Conservation (phyloP, 371 early-diverging fungal species). For the Synchytrium microbalum region DNA sequence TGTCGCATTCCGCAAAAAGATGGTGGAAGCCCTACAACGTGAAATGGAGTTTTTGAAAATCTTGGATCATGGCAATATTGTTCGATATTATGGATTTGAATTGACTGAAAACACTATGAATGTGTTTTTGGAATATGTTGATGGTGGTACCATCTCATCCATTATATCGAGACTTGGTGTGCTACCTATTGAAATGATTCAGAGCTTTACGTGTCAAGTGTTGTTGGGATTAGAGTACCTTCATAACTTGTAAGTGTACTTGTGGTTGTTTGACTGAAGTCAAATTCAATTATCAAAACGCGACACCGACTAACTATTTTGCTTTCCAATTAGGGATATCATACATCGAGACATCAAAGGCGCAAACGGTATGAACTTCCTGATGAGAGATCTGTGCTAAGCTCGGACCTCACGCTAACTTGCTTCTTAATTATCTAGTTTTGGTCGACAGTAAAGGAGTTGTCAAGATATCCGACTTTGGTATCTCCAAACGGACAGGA, state of each 20-base stretch:
- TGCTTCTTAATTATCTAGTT: too few relatives aligned
- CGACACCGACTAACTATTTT: not conserved
- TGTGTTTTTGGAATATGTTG: constrained; percentile 98
- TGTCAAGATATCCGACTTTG: constrained; percentile 97
- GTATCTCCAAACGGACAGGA: constrained; percentile 76
- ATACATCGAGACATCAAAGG: constrained; percentile 81
- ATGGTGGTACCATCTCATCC: constrained; percentile 91
- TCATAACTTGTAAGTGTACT: constrained; percentile 63
- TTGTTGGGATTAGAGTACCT: constrained; percentile 89
- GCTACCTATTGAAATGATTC: constrained; percentile 74
- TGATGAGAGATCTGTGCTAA: too few relatives aligned
- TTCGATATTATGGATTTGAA: constrained; percentile 82
- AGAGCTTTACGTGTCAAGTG: constrained; percentile 84
- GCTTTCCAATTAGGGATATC: constrained; percentile 37
- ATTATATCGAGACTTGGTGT: constrained; percentile 75
- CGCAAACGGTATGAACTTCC: too few relatives aligned
- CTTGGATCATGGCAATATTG: constrained; percentile 88
- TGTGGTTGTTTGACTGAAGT: too few relatives aligned
- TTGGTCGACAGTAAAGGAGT: constrained; percentile 66
- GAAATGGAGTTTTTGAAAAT: constrained; percentile 88
- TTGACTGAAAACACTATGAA: constrained; percentile 71
- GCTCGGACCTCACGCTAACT: too few relatives aligned
- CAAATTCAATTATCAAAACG: too few relatives aligned
- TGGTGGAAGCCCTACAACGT: constrained; percentile 74
- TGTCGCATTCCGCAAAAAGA: too few relatives aligned